Evolutionary conservation across 2,329 filamentous ascomycete genomes (phyloP).

Genomic region (Colletotrichum paranaense): DNA sequence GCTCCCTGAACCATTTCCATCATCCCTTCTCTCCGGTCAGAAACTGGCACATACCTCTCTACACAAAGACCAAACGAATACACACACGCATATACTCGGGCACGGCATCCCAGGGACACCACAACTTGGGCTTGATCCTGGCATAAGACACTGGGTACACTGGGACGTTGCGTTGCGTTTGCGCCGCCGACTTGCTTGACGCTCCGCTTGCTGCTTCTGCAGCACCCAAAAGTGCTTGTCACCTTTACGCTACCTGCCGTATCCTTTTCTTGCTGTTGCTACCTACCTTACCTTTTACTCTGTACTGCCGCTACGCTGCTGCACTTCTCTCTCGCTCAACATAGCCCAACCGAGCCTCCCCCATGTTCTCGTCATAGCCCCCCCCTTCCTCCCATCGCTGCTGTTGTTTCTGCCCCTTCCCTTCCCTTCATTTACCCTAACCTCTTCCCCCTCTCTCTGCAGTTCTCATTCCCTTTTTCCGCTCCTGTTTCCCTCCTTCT

Average conservation of each 20-base stretch:
- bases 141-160: no score
- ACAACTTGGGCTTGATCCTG: not conserved
- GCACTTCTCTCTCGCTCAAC: not conserved
- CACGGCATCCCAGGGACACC: not conserved
- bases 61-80: not conserved
- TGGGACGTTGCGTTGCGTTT: not conserved
- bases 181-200: not conserved
- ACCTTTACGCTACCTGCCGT: not conserved
- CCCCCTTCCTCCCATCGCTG: not conserved
- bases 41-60: not conserved
- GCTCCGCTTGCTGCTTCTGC: not conserved
- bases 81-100: not conserved
- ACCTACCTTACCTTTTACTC: no score
- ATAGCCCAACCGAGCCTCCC: conserved; percentile 28
- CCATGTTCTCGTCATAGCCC: conserved; percentile 49
- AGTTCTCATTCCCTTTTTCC: not conserved
- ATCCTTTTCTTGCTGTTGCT: not conserved
- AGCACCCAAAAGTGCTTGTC: not conserved
- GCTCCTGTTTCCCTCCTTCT: not conserved
- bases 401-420: not conserved
- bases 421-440: not conserved
- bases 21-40: not conserved
- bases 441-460: not conserved
- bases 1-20: not conserved
- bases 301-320: not conserved